These are phyloP conservation scores for Phylloporus arenicola DNA, from an alignment of 768 basidiomycete species.

Conservation along the genomic window DNA sequence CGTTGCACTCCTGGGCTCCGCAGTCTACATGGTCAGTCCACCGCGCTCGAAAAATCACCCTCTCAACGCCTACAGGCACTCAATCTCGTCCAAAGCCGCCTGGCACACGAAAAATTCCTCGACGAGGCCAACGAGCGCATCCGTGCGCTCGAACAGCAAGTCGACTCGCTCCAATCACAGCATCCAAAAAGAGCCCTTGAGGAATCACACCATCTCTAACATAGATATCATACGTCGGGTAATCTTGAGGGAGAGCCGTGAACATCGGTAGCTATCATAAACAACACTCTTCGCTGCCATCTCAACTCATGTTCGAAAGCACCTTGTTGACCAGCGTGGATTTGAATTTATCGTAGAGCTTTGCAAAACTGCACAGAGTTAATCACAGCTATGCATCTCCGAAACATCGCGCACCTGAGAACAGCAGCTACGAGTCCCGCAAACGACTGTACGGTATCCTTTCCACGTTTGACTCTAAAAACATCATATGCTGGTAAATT, in stretches of 20 bases:
- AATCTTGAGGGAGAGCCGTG: neutral
- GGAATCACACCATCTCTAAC: neutral
- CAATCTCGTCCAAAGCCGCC: slow-evolving; percentile 53
- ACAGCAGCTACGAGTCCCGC: slow-evolving; percentile 66
- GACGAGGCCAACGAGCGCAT: slow-evolving; percentile 54
- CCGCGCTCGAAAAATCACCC: slow-evolving; percentile 7
- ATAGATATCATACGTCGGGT: slow-evolving; percentile 12
- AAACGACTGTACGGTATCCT: slow-evolving; percentile 55
- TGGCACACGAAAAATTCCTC: slow-evolving; percentile 70
- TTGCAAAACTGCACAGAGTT: slow-evolving; percentile 51
- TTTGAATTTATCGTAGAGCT: slow-evolving; percentile 71
- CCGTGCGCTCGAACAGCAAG: slow-evolving; percentile 52
- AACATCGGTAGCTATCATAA: neutral
- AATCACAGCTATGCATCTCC: neutral
- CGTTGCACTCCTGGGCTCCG: slow-evolving; percentile 70
- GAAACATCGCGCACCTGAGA: slow-evolving; percentile 50
- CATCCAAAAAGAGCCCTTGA: slow-evolving; percentile 17
- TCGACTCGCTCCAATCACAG: slow-evolving; percentile 34
- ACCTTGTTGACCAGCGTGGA: slow-evolving; percentile 50
- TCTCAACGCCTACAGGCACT: slow-evolving; percentile 45
- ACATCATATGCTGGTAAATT: slow-evolving; percentile 64
- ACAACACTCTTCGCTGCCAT: neutral
- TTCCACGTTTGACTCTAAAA: slow-evolving; percentile 62
- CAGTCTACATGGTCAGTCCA: slow-evolving; percentile 62
- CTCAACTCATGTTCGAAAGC: slow-evolving; percentile 21